Base-by-base conservation (phyloP, 257 asterid species). In the Primulina tabacum region DNA sequence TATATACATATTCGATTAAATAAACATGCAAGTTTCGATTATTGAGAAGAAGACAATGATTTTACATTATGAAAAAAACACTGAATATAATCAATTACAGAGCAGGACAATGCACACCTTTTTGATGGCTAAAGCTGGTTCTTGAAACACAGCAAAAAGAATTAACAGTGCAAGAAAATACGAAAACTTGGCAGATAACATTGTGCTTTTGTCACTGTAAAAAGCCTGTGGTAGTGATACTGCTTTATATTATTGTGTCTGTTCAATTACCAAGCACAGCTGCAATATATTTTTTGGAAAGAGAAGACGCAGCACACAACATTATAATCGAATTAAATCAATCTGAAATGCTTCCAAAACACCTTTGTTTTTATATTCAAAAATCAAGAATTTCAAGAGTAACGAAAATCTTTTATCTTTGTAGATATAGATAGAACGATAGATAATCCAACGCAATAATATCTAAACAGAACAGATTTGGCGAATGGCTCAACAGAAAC, bases 81-180 rank as follows among this genome's bases (percentile, higher is more conserved):
- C 11, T 38, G 18, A 14, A 29, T 3, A 35, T 29, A n/a, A 12
- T 1, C 35, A 63, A 62, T 21, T 3, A 62, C 26, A 57, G 30
- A 70, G 32, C 2, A 24, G 7, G 50, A 73, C 56, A 77, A 62
- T 65, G 72, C 60, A 32, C 40, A 86, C 93, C 88, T 83, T 85
- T 79, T 84, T 86, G 5, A 74, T 47, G 62, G 93, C 91, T 28
- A 79, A 80, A 72, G 77, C 82, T 68, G 88, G 88, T 76, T 72
- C 57, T 30, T 79, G 78, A 32, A 76, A 72, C 67, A 60, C 80
- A 32, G 73, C 78, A 18, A 76, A 70, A 74, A 79, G 74, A 72
- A 82, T 40, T 64, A 81, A 68, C 18, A 86, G 52, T 62, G 70
- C 47, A 52, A 81, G 55, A 75, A 78, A 67, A 12, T 6, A 70